Evolutionary conservation across 306 rosid species (phyloP).

Genomic region (Cucumis melo): DNA sequence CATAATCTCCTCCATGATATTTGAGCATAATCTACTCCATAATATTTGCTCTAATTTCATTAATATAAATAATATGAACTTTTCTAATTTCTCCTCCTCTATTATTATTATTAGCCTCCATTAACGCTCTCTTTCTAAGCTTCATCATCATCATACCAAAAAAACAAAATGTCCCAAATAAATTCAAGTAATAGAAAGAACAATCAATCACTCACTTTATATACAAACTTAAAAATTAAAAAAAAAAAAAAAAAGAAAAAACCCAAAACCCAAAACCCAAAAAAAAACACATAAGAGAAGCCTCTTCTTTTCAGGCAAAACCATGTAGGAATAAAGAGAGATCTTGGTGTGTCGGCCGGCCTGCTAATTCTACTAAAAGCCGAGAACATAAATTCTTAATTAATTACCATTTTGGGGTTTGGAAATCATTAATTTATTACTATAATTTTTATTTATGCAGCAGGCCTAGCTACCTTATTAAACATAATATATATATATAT

Average conservation of each 20-base stretch:
- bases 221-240: too few species aligned
- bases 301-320: conserved; percentile 3
- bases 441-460: neutral
- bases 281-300: too few species aligned
- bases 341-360: conserved; percentile 4
- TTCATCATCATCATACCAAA: neutral
- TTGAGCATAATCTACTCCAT: too few species aligned
- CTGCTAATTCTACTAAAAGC: conserved; percentile 1
- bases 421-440: neutral
- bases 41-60: too few species aligned
- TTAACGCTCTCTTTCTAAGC: neutral
- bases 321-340: neutral
- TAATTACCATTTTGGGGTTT: neutral
- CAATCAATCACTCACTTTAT: neutral
- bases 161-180: neutral
- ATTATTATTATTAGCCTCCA: neutral
- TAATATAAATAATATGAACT: conserved; percentile 53
- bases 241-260: neutral
- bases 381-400: neutral
- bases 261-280: neutral
- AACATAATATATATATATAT: neutral
- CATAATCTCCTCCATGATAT: too few species aligned
- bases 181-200: neutral
- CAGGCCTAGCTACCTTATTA: neutral
- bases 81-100: conserved; percentile 34